These are phyloP conservation scores for Lagerstroemia speciosa DNA, from an alignment of 345 rosid genomes.

Conservation along the genomic window DNA sequence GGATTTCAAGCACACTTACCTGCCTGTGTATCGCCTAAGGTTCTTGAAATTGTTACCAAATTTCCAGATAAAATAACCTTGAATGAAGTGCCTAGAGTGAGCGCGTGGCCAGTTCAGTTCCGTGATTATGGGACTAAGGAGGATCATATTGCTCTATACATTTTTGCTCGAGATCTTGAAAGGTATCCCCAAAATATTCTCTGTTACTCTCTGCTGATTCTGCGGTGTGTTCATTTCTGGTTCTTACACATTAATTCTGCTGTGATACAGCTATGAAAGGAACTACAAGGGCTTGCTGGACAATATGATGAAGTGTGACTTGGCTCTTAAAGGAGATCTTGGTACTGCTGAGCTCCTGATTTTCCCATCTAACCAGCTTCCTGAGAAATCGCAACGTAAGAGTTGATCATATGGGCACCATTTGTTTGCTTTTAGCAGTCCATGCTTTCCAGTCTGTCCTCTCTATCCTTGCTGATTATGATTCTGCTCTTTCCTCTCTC, in stretches of 20 bases:
- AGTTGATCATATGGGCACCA: slow-evolving; percentile 4
- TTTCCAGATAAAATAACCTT: slow-evolving; percentile 49
- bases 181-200: slow-evolving; percentile 32
- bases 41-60: slow-evolving; percentile 46
- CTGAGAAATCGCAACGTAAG: slow-evolving; percentile 85
- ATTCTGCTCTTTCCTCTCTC: neutral
- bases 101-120: slow-evolving; percentile 86
- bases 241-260: slow-evolving; percentile 9
- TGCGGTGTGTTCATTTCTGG: slow-evolving; percentile 1
- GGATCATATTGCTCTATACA: slow-evolving; percentile 86
- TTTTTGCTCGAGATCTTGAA: slow-evolving; percentile 83
- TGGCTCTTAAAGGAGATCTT: slow-evolving; percentile 73
- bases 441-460: neutral
- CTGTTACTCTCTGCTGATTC: slow-evolving; percentile 1
- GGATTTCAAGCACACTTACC: slow-evolving; percentile 90
- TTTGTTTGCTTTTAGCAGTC: neutral
- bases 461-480: neutral
- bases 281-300: slow-evolving; percentile 72
- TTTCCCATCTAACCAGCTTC: slow-evolving; percentile 85
- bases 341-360: slow-evolving; percentile 72
- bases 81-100: slow-evolving; percentile 72
- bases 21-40: slow-evolving; percentile 64
- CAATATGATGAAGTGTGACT: slow-evolving; percentile 66
- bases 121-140: slow-evolving; percentile 58
- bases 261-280: slow-evolving; percentile 60